Base-by-base conservation (phyloP, 1,284 basidiomycete genomes). In the Papiliotrema fonsecae region DNA sequence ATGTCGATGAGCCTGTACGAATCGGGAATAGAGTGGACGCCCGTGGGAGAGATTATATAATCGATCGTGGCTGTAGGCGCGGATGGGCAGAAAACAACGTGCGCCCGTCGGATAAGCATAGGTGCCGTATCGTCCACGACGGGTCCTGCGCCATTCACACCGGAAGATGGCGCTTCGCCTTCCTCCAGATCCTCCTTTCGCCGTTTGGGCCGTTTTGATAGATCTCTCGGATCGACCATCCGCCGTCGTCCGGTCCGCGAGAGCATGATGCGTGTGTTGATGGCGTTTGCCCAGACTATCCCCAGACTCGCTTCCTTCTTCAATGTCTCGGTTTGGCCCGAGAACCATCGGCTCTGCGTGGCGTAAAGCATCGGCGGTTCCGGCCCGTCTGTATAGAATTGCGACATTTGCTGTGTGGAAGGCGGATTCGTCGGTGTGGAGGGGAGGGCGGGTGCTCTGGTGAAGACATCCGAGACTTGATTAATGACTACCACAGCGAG, bases 271-370 rank as follows among this genome's bases (percentile, higher is more conserved):
- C 92, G 79, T 3, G 78, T 78, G 55, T 92, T 92, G 51, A 96
- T 77, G 54, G 87, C 85, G 67, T 93, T 93, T 9, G 89, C 85
- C 92, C 92, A 97, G 2, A 84, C 83, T 42, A 93, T 81, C 0
- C 92, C 92, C 2, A 97, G 73, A 32, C 81, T 81, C 0, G 87
- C 89, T 70, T 91, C 86, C 64, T 90, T 88, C 6, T 36, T 79
- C 77, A 36, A 78, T 0, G 36, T 37, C 50, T 82, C 78, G 7
- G 79, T 80, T 30, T 84, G 79, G 30, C 80, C 81, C 2, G 67
- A 71, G 65, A 94, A 93, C 79, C 84, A 84, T 5, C 80, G 79
- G 0, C 83, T 79, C 63, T 94, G 90, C 25, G 82, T 80, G 3
- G 79, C 77, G 67, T 93, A 96, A 11, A 80, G 43, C 67, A 73